phyloP scores from a whole-genome alignment of 306 rosid species.

The Inga laurina region DNA sequence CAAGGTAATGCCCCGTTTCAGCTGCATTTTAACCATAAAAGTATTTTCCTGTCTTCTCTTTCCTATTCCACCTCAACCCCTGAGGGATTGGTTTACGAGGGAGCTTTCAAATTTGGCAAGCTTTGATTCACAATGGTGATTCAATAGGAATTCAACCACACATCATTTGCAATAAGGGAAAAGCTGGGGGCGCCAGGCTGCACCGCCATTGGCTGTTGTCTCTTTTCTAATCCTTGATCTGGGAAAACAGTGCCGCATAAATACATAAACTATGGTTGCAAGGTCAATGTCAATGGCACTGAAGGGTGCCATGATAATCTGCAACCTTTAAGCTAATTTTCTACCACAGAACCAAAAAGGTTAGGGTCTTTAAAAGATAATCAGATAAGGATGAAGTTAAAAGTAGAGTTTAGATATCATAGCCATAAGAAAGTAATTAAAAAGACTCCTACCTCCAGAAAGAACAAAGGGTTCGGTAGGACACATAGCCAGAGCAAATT shows the following conservation, averaged over 20 bases:
- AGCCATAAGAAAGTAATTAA: constrained; percentile 8
- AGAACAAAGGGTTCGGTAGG: constrained; percentile 93
- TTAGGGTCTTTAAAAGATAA: background rate
- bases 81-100: background rate
- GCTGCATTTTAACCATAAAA: background rate
- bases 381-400: background rate
- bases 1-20: background rate
- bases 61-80: background rate
- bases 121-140: background rate
- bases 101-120: background rate
- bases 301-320: background rate
- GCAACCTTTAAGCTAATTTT: constrained; percentile 11
- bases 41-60: background rate
- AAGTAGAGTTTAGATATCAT: constrained; percentile 5
- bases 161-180: background rate
- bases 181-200: background rate
- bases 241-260: background rate
- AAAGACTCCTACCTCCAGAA: constrained; percentile 78
- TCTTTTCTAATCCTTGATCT: background rate
- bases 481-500: constrained; percentile 96
- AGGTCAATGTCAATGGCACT: background rate
- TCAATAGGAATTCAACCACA: background rate
- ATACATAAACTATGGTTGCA: background rate
- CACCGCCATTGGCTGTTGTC: background rate
- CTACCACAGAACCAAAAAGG: constrained; percentile 3